These are phyloP conservation scores for Hanseniaspora singularis DNA, from an alignment of 805 yeast genomes.

Conservation along the genomic window DNA sequence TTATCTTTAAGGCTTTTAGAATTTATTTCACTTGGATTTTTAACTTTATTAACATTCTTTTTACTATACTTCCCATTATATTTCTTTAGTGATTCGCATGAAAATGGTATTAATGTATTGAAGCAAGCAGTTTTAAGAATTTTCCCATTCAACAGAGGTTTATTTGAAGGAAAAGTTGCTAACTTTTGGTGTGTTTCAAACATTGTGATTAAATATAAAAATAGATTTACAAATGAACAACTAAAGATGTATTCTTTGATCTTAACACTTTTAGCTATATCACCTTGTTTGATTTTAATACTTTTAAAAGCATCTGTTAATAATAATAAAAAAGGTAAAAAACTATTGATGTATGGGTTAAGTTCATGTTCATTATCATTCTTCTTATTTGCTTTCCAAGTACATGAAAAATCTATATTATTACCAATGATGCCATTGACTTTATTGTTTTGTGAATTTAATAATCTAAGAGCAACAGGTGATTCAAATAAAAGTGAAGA, in stretches of 20 bases:
- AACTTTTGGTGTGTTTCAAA: conserved; percentile 96
- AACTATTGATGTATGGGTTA: conserved; percentile 56
- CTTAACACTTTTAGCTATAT: conserved; percentile 40
- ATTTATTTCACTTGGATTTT: conserved; percentile 48
- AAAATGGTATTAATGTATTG: conserved; percentile 29
- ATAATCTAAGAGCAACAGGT: not conserved
- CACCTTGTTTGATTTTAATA: conserved; percentile 44
- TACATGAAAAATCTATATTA: conserved; percentile 85
- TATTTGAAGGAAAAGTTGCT: conserved; percentile 95
- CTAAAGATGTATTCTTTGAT: conserved; percentile 48
- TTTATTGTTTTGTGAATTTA: conserved; percentile 32
- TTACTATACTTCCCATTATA: conserved; percentile 51
- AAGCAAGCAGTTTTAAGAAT: conserved; percentile 55
- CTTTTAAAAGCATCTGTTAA: conserved; percentile 35
- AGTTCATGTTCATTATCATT: conserved; percentile 79
- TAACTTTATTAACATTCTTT: conserved; percentile 46
- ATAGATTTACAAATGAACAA: conserved; percentile 40
- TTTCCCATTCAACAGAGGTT: conserved; percentile 85
- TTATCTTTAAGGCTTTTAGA: conserved; percentile 42
- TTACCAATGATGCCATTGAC: conserved; percentile 81
- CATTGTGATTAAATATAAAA: conserved; percentile 56
- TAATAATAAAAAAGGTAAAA: conserved; percentile 26
- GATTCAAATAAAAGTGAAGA: not conserved
- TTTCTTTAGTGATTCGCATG: conserved; percentile 27
- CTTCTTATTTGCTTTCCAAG: conserved; percentile 84